Evolutionary conservation across 192 early-diverging fungal species (phyloP).

Genomic region (Linnemannia schmuckeri): DNA sequence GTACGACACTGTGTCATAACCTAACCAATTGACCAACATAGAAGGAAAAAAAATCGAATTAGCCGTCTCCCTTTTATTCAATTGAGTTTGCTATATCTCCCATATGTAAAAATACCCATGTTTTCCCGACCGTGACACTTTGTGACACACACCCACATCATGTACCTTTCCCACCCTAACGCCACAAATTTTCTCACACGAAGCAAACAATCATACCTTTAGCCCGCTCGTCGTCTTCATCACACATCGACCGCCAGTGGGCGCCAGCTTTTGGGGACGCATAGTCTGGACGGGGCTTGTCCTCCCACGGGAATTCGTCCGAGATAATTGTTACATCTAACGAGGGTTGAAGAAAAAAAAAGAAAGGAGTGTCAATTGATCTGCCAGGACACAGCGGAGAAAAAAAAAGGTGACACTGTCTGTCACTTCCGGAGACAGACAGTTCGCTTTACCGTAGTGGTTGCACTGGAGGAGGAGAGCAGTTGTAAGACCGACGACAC

Average conservation of each 20-base stretch:
- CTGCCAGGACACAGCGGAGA: neutral
- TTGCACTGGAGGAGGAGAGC: slow-evolving; percentile 73
- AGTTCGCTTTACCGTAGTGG: slow-evolving; percentile 55
- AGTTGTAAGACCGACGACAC: slow-evolving; percentile 81
- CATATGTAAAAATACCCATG: neutral
- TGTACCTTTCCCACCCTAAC: neutral
- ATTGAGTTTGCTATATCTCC: neutral
- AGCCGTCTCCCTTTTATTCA: neutral
- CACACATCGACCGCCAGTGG: slow-evolving; percentile 53
- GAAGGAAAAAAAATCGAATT: neutral
- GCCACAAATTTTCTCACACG: neutral
- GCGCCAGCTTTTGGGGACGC: slow-evolving; percentile 68
- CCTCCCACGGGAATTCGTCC: slow-evolving; percentile 66
- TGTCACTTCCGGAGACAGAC: neutral
- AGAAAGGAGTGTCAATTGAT: neutral
- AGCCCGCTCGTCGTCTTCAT: slow-evolving; percentile 44
- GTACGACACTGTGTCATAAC: slow-evolving; percentile 57
- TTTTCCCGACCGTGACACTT: neutral
- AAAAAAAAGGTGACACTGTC: neutral
- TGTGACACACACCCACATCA: neutral
- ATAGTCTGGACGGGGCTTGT: slow-evolving; percentile 56
- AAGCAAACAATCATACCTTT: slow-evolving; percentile 28
- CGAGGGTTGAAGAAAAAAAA: neutral
- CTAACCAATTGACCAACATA: slow-evolving; percentile 16
- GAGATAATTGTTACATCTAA: slow-evolving; percentile 73